Evolutionary conservation across 2,329 filamentous ascomycete genomes (phyloP).

Genomic region (Lasiodiplodia hormozganensis): DNA sequence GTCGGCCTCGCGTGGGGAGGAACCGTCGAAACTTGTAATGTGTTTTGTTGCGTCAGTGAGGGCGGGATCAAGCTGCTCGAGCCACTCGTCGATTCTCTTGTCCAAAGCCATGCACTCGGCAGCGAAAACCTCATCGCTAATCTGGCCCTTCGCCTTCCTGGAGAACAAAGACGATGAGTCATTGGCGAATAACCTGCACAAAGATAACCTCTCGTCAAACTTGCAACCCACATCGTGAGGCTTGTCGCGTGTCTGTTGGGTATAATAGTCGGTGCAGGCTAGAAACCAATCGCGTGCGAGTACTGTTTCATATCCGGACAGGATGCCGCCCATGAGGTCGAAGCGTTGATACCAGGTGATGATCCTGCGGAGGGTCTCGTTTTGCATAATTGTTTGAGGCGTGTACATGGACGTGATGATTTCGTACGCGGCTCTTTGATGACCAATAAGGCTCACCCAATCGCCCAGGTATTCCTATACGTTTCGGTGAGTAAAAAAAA

Average conservation of each 20-base stretch:
- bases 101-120: conserved; percentile 60
- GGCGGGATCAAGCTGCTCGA: conserved; percentile 63
- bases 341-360: conserved; percentile 91
- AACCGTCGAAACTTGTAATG: conserved; percentile 68
- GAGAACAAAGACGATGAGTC: conserved; percentile 83
- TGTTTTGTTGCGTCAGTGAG: conserved; percentile 68
- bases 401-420: conserved; percentile 81
- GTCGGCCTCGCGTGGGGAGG: conserved; percentile 60
- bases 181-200: conserved; percentile 74
- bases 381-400: conserved; percentile 75
- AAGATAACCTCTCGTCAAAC: conserved; percentile 70
- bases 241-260: conserved; percentile 62
- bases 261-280: conserved; percentile 67
- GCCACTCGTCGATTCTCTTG: conserved; percentile 52
- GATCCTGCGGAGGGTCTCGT: conserved; percentile 73
- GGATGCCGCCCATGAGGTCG: conserved; percentile 82
- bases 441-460: conserved; percentile 91
- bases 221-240: conserved; percentile 70
- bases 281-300: conserved; percentile 82
- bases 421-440: conserved; percentile 87
- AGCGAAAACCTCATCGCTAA: conserved; percentile 70
- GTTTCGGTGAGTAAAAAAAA: conserved; percentile 19
- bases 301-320: conserved; percentile 78
- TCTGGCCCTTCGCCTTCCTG: conserved; percentile 67
- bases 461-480: conserved; percentile 89